phyloP scores from a whole-genome alignment of 2,329 filamentous ascomycete species.

The Xylaria sp. region DNA sequence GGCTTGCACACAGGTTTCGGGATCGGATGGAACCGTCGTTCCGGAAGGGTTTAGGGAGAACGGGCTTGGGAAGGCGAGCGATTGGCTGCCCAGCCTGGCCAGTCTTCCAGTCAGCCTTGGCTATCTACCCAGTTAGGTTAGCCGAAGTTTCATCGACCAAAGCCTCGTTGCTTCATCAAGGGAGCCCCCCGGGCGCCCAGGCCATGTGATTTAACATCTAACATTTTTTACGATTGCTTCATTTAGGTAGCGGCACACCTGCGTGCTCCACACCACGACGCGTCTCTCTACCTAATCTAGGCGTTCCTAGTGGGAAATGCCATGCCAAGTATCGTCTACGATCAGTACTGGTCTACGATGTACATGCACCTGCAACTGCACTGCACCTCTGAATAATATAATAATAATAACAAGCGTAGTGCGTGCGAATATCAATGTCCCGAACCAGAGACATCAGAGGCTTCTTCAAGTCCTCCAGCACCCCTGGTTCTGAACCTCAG shows the following conservation, averaged over 20 bases:
- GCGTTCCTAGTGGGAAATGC: background rate
- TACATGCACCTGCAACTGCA: too few species aligned
- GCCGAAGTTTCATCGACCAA: background rate
- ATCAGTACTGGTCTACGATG: background rate
- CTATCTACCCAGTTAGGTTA: background rate
- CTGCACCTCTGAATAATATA: too few species aligned
- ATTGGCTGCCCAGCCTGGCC: background rate
- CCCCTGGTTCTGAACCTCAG: conserved; percentile 18
- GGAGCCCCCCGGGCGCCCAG: too few species aligned
- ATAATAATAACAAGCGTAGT: background rate
- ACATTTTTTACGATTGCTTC: background rate
- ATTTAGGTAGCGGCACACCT: background rate
- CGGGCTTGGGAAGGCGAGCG: background rate
- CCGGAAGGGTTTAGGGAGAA: background rate
- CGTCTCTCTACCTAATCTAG: too few species aligned
- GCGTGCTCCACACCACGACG: background rate
- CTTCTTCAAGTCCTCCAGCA: conserved; percentile 32
- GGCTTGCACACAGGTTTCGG: background rate
- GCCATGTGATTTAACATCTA: background rate
- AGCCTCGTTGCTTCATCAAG: background rate
- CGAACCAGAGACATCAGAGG: conserved; percentile 37
- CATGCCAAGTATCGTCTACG: background rate
- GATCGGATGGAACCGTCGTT: background rate
- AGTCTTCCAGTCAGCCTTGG: background rate
- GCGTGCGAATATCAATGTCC: conserved; percentile 17